Base-by-base conservation (phyloP, 768 basidiomycete genomes). In the Tylopilus sp. region DNA sequence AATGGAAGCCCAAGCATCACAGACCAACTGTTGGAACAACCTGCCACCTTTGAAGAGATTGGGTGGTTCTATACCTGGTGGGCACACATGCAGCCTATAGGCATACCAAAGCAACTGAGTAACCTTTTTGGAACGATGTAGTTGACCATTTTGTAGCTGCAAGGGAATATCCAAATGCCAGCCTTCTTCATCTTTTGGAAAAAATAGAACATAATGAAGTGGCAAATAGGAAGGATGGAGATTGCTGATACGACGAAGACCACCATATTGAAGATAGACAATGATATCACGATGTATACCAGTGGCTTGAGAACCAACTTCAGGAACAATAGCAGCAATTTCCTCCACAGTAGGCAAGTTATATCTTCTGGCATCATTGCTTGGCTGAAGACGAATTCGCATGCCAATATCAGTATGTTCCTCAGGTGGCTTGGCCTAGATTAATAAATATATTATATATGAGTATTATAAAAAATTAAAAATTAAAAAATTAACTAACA, bases 1-100 rank as follows among this genome's bases (percentile, higher is more conserved):
- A 23, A 70, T 59, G 0, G 66, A 59, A 15, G 79, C 77, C 72
- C 70, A 82, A 2, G 54, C 59, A 67, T 82, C 76, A 41, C 73
- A 72, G 33, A 75, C 44, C 53, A 68, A 76, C 40, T 78, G 70
- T 47, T 79, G 75, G 31, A 81, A 70, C 0, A 82, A 67, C 21
- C 61, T 61, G 2, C 71, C 68, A 46, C 63, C 73, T 22, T 51
- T 60, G 49, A 76, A 70, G 9, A 77, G 41, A 48, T 63, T 62
- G 4, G 38, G 11, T 22, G 57, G 64, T 36, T 71, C 46, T 30
- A 57, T 9, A 0, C 49, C 4, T 0, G 0, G 0, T 3, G 50
- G 43, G 1, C 4, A 53, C 0, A 51, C 2, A 44, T 75, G 70
- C 0, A 79, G 53, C 0, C 61, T 57, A 50, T 73, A 75, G 1